Evolutionary conservation across 768 basidiomycete species (phyloP), one percentile per base, ranked within the genome.

Genomic region (Rhodotorula taiwanensis): DNA sequence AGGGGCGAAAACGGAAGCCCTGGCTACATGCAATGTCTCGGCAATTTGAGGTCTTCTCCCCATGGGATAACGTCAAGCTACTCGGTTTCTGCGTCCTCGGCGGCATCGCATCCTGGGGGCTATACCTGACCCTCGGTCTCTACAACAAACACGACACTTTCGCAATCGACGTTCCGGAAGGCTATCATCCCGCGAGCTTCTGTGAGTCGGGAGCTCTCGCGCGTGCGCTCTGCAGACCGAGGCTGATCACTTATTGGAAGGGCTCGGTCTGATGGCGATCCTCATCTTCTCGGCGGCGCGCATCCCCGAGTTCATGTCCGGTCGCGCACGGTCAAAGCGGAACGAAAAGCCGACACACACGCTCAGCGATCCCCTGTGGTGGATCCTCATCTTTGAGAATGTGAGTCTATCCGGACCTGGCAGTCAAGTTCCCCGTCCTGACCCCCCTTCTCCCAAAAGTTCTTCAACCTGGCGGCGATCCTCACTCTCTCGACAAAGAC

Each of bases 391-490:
- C 25, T 10, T 54, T 45, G 59, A 60, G 28, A 60, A 52, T 27
- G 13, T 25, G n/a, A n/a, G 27, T n/a, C 25, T 23, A 1, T 27
- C 25, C 8, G 20, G 14, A 5, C 15, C 13, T 28, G 20, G 8
- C 25, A 16, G 27, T 1, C 15, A 18, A 7, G n/a, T 8, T 25
- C 20, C 11, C 10, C 45, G 25, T 13, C 6, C 45, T 47, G n/a
- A 47, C 45, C 25, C 5, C 5, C 45, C 20, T 27, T 23, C 25
- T 27, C 3, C 45, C 2, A 23, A 27, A 14, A 50, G 28, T 3
- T 50, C 48, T 60, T 60, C 59, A 60, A 60, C 45, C 27, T 60
- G 5, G 14, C 14, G 4, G 39, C 59, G 10, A 60, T 60, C 18
- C 18, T 60, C 15, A 25, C 43, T 13, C 59, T 60, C 25, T 45